Conservation (phyloP, 345 rosid genomes). For the Euphorbia tirucalli region DNA sequence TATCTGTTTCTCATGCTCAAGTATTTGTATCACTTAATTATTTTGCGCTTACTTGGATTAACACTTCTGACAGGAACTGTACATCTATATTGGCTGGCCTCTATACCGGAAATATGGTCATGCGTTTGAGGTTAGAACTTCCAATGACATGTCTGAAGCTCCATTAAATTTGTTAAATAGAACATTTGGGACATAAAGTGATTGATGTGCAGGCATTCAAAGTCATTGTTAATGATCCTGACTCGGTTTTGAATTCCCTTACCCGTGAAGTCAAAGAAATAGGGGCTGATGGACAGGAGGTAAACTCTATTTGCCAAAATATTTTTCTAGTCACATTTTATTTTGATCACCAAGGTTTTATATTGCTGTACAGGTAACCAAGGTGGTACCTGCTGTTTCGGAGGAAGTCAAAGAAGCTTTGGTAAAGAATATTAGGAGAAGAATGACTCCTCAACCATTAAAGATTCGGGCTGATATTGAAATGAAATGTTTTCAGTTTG, state of each 20-base stretch:
- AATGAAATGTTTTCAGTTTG: conserved; percentile 97
- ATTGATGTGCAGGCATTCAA: conserved; percentile 73
- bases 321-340: conserved; percentile 1
- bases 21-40: neutral
- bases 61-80: conserved; percentile 59
- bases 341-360: conserved; percentile 10
- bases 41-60: conserved; percentile 10
- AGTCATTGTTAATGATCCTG: conserved; percentile 86
- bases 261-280: conserved; percentile 81
- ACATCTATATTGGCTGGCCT: conserved; percentile 89
- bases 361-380: conserved; percentile 52
- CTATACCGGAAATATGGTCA: conserved; percentile 86
- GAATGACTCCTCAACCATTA: conserved; percentile 97
- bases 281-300: conserved; percentile 94
- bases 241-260: conserved; percentile 69
- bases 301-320: conserved; percentile 21
- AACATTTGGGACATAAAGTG: neutral
- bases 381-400: conserved; percentile 77
- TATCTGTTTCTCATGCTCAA: conserved; percentile 11
- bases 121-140: conserved; percentile 83
- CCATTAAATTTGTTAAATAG: neutral
- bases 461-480: conserved; percentile 95
- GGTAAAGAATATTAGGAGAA: conserved; percentile 78
- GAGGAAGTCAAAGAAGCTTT: conserved; percentile 87
- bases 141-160: neutral